phyloP scores from a whole-genome alignment of 2,329 filamentous ascomycete genomes.

The Colletotrichum navitas region DNA sequence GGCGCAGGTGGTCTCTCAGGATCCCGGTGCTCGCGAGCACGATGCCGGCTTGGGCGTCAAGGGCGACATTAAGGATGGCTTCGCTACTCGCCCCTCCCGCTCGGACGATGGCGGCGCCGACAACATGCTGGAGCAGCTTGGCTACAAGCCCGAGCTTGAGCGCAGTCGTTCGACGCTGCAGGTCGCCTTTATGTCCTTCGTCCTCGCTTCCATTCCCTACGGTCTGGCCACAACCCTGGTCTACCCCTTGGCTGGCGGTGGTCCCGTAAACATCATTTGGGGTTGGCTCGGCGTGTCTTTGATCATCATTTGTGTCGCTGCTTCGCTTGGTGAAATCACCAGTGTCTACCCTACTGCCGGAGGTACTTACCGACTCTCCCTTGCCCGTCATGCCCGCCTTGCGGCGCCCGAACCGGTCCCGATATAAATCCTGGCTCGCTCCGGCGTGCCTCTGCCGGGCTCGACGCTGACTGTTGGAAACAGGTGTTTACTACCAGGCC shows the following conservation, averaged over 20 bases:
- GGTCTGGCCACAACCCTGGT: constrained; percentile 77
- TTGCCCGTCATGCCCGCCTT: constrained; percentile 6
- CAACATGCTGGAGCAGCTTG: constrained; percentile 72
- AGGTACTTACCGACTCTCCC: constrained; percentile 56
- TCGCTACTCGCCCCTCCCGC: constrained; percentile 42
- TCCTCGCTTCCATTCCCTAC: constrained; percentile 80
- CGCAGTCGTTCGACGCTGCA: constrained; percentile 76
- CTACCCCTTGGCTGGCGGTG: constrained; percentile 76
- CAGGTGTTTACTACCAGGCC: constrained; percentile 79
- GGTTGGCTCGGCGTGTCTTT: constrained; percentile 77
- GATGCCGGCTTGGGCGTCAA: constrained; percentile 34
- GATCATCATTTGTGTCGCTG: constrained; percentile 78
- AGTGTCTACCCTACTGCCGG: constrained; percentile 82
- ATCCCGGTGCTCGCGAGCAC: constrained; percentile 42
- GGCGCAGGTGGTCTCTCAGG: constrained; percentile 41
- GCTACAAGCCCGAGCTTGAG: constrained; percentile 74
- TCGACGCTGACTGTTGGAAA: constrained; percentile 33
- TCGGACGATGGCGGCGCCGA: constrained; percentile 64
- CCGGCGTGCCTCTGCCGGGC: constrained; percentile 18
- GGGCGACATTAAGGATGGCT: constrained; percentile 35
- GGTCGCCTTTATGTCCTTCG: constrained; percentile 82
- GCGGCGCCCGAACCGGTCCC: constrained; percentile 19
- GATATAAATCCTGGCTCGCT: neutral
- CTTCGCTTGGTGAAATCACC: constrained; percentile 80
- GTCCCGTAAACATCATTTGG: constrained; percentile 79